phyloP scores from a whole-genome alignment of 768 basidiomycete genomes.

The Hygrophoropsis aurantiaca region DNA sequence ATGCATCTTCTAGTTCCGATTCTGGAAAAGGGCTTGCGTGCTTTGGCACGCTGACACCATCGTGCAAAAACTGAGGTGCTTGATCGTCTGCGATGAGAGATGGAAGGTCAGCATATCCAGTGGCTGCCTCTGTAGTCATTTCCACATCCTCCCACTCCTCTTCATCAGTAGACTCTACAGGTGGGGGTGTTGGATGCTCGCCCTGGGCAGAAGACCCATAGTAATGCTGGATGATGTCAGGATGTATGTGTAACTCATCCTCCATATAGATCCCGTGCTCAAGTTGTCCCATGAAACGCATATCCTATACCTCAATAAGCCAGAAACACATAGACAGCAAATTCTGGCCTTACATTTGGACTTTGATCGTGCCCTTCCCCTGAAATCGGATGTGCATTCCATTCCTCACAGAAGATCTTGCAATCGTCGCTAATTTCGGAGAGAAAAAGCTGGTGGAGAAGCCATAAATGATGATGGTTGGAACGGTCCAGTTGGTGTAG shows the following conservation, averaged over 20 bases:
- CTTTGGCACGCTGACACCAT: not conserved
- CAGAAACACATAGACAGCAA: not conserved
- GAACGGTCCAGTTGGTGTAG: constrained; percentile 16
- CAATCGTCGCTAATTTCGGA: constrained; percentile 13
- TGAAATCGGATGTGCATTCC: constrained; percentile 18
- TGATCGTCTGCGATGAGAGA: constrained; percentile 1
- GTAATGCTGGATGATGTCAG: constrained; percentile 12
- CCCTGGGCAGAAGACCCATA: constrained; percentile 4
- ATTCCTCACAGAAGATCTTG: constrained; percentile 8
- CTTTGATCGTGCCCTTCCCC: constrained; percentile 10
- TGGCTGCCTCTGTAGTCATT: no score
- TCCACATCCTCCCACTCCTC: no score
- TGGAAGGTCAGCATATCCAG: constrained; percentile 6
- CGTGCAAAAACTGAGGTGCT: constrained; percentile 1
- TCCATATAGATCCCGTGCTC: constrained; percentile 7
- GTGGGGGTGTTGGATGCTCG: no score
- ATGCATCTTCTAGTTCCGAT: no score
- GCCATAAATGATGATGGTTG: constrained; percentile 12
- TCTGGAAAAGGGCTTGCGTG: not conserved
- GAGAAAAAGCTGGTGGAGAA: constrained; percentile 15
- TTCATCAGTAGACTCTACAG: no score
- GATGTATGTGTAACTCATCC: constrained; percentile 7
- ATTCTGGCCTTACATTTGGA: constrained; percentile 13
- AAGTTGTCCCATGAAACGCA: constrained; percentile 3
- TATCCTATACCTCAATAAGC: not conserved